phyloP scores from a whole-genome alignment of 2,329 filamentous ascomycete genomes.

The Xylariaceae sp. region DNA sequence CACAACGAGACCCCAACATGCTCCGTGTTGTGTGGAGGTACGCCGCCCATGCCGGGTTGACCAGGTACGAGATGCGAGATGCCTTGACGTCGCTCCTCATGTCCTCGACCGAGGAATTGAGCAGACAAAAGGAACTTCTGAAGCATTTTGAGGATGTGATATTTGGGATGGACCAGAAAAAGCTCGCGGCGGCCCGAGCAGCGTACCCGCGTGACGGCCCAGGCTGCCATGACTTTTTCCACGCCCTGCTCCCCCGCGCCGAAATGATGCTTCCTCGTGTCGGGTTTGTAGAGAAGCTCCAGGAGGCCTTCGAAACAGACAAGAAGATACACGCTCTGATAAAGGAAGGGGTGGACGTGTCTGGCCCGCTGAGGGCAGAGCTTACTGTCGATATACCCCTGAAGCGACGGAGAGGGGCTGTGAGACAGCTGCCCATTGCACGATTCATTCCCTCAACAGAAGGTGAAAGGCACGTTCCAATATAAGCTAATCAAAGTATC shows the following conservation, averaged over 20 bases:
- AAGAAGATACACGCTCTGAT: conserved; percentile 13
- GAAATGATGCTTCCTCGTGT: conserved; percentile 6
- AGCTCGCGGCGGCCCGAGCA: conserved; percentile 5
- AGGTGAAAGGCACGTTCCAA: neutral
- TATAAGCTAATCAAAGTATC: neutral
- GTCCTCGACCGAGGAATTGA: conserved; percentile 1
- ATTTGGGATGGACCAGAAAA: conserved; percentile 16
- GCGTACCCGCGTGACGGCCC: neutral
- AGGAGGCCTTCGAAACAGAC: conserved; percentile 20
- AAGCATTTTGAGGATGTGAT: conserved; percentile 22
- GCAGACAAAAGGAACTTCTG: conserved; percentile 8
- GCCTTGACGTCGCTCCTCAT: conserved; percentile 13
- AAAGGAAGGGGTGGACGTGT: conserved; percentile 11
- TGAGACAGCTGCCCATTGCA: neutral
- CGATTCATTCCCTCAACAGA: neutral
- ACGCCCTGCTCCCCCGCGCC: too few relatives aligned
- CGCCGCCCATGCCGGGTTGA: conserved; percentile 9
- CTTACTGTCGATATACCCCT: conserved; percentile 19
- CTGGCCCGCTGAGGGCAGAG: conserved; percentile 9
- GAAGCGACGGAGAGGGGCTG: neutral
- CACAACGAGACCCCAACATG: conserved; percentile 19
- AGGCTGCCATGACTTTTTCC: conserved; percentile 12
- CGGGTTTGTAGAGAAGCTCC: conserved; percentile 14
- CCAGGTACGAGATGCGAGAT: conserved; percentile 14
- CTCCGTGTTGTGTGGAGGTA: conserved; percentile 25